Conservation (phyloP, 106 monocot species). For the Acanthochlamys bracteata region DNA sequence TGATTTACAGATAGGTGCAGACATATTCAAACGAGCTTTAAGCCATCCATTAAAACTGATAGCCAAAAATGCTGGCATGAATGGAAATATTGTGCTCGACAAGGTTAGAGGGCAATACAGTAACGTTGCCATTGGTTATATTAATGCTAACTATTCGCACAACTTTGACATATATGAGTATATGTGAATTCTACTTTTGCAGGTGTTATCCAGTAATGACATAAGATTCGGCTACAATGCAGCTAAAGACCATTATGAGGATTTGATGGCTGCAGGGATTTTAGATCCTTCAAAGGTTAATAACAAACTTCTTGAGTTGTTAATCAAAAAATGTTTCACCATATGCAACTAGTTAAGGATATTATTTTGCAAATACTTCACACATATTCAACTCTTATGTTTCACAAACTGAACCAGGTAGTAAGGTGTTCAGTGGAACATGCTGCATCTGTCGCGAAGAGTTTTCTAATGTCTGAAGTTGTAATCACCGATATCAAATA, state of each 20-base stretch:
- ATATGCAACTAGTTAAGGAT: neutral
- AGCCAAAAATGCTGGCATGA: constrained; percentile 54
- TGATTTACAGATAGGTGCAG: constrained; percentile 68
- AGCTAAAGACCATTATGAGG: constrained; percentile 70
- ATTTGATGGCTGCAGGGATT: constrained; percentile 79
- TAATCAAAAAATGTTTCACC: neutral
- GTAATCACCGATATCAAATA: constrained; percentile 50
- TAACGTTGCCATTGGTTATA: neutral
- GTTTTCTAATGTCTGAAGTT: constrained; percentile 64
- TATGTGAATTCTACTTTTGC: constrained; percentile 7
- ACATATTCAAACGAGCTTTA: constrained; percentile 70
- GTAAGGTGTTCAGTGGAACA: constrained; percentile 73
- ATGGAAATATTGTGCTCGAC: constrained; percentile 39
- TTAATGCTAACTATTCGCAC: neutral
- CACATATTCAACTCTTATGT: too few relatives aligned
- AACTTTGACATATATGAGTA: neutral
- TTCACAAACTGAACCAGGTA: too few relatives aligned
- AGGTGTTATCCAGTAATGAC: constrained; percentile 56
- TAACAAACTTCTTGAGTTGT: too few relatives aligned
- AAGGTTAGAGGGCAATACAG: constrained; percentile 20
- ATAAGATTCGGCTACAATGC: constrained; percentile 81
- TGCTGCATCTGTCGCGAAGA: constrained; percentile 69
- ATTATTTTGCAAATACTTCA: too few relatives aligned
- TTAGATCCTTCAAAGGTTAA: constrained; percentile 87
- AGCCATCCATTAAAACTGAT: constrained; percentile 50